Evolutionary conservation across 495 filamentous ascomycete species (phyloP), one percentile per base, ranked within the genome.

Genomic region (Bombardia bombarda): DNA sequence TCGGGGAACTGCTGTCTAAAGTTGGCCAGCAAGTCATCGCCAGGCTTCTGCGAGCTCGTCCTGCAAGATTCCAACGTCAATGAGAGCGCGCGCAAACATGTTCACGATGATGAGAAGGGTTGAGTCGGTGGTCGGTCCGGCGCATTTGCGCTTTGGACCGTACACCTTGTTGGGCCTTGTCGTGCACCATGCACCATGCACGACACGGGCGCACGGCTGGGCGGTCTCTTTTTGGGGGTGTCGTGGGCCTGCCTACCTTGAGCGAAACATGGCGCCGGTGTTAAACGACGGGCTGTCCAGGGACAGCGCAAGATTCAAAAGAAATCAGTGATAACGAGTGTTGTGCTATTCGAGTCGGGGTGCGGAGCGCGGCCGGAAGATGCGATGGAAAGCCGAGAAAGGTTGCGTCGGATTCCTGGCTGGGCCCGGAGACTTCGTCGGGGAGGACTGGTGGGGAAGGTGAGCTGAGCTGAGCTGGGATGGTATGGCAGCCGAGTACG

Each of bases 1-100:
- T 87, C 75, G 42, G 84, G 78, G 53, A 90, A 94, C 43, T 72
- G 78, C 45, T 83, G 79, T 57, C 83, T 83, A 70, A 95, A 95
- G 65, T 76, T 79, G 57, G 75, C 81, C 69, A 90, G 80, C 51
- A 95, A 75, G 48, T 90, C 87, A 52, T 86, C 81, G 54, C 75
- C 80, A 31, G 89, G 89, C 70, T 94, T 95, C 64, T 89, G 88
- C 33, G 84, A 79, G 54, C 80, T 89, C 53, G 79, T 86, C 53
- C 87, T 93, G 57, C 32, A 48, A 20, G 42, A 19, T 4, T n/a
- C 18, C 32, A 34, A 32, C 21, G 16, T 40, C 34, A 17, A 26
- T 28, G 30, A 36, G 19, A 32, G 24, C 34, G 22, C 19, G 21
- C 40, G 17, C n/a, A 18, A 22, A 20, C 18, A 22, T 22, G 31